Percentiles rank a stretch among this genome's conserved stretches.
These are phyloP conservation scores for Ophiocordyceps unilateralis DNA, from an alignment of 2,329 filamentous ascomycete genomes.

Conservation along the genomic window DNA sequence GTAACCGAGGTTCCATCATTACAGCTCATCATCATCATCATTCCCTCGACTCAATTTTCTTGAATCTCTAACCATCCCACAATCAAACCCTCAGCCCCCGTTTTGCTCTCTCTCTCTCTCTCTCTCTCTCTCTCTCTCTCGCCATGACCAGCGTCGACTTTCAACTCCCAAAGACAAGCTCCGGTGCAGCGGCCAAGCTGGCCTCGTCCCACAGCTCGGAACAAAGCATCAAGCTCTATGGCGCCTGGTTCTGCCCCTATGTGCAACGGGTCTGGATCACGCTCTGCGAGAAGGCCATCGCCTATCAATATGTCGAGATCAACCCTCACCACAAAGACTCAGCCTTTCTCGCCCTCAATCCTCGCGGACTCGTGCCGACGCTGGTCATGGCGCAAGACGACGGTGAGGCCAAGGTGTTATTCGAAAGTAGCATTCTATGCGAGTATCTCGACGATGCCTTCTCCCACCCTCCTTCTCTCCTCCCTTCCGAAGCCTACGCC, in stretches of 20 bases:
- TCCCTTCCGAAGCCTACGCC: conserved; percentile 45
- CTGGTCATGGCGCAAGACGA: conserved; percentile 36
- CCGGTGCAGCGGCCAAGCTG: conserved; percentile 30
- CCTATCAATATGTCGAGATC: conserved; percentile 61
- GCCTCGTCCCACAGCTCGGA: conserved; percentile 27
- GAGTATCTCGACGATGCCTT: conserved; percentile 64
- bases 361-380: conserved; percentile 59
- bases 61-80: too few species aligned
- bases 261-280: conserved; percentile 59
- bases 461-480: conserved; percentile 26
- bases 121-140: neutral
- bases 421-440: conserved; percentile 55
- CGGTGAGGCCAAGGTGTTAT: conserved; percentile 40
- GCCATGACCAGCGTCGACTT: conserved; percentile 30
- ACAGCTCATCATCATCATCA: too few species aligned
- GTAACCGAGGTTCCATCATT: too few species aligned
- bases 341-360: conserved; percentile 54
- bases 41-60: too few species aligned
- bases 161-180: conserved; percentile 25
- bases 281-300: conserved; percentile 54
- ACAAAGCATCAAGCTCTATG: conserved; percentile 47
- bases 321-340: conserved; percentile 61
- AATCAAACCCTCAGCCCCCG: too few species aligned
- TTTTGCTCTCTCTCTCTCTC: too few species aligned
- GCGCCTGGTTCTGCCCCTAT: conserved; percentile 58